Evolutionary conservation across 805 yeast genomes (phyloP), one percentile per base, ranked within the genome.

Genomic region (Saturnispora quitensis): DNA sequence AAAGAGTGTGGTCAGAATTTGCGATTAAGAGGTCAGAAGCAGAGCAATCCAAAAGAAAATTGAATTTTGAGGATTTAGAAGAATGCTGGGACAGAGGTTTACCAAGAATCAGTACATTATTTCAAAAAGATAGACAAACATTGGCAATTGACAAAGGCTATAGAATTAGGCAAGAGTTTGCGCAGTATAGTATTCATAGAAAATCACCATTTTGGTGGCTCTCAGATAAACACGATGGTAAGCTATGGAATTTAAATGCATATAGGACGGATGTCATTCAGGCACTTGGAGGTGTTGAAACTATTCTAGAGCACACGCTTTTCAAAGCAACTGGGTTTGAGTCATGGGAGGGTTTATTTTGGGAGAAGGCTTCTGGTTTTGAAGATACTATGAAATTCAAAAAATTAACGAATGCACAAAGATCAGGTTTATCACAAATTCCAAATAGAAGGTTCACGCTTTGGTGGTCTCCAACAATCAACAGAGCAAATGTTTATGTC

Each of bases 391-490:
- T 93, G 78, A 91, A 90, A 65, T 87, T 89, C 68, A 89, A 90
- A 67, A 93, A 91, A 64, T 76, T 93, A 59, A 93, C 99, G 1
- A 91, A 91, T 68, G 99, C 99, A 1, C 99, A 93, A 72, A 75
- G 99, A 62, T 84, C 97, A 4, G 99, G 99, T 64, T 76, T 93
- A 57, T 87, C 95, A 62, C 99, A 93, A 70, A 91, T 93, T 62
- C 99, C 99, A 3, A 93, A 93, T 64, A 83, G 99, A 65, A 78
- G 99, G 45, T 93, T 93, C 64, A 93, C 99, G 0, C 71, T 93
- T 31, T 93, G 99, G 99, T 93, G 99, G 99, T 89, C 97, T 0
- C 99, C 99, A 5, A 93, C 99, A 0, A 93, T 93, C 60, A 93
- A 93, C 62, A 78, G 99, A 57, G 99, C 99, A 5, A 93, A 93